Conservation (phyloP, 1,284 basidiomycete species). For the Sanghuangporus weigelae region DNA sequence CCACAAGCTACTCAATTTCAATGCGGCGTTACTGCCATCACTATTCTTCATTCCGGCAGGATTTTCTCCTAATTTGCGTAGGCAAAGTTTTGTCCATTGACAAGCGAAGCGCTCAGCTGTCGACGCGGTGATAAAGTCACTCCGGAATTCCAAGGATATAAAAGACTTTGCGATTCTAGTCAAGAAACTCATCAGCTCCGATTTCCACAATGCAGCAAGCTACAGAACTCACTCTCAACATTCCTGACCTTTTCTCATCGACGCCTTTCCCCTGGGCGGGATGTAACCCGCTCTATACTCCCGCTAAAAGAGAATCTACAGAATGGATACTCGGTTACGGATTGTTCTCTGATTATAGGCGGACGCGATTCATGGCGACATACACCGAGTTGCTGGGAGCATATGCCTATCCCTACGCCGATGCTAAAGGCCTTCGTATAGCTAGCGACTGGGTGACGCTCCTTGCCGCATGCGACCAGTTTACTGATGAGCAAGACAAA, state of each 20-base stretch:
- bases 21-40: too few relatives aligned
- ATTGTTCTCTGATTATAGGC: background rate
- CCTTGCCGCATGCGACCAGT: conserved; percentile 3
- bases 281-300: background rate
- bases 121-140: too few relatives aligned
- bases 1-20: too few relatives aligned
- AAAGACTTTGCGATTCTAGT: background rate
- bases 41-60: too few relatives aligned
- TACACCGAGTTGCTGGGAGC: background rate
- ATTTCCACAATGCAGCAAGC: background rate
- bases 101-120: too few relatives aligned
- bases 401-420: conserved; percentile 2
- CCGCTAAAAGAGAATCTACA: background rate
- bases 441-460: background rate
- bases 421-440: background rate
- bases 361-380: background rate
- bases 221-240: background rate
- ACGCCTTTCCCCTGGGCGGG: background rate
- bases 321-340: background rate
- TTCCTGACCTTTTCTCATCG: conserved; percentile 5
- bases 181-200: background rate
- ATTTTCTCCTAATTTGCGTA: too few relatives aligned
- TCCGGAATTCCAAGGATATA: background rate
- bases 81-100: too few relatives aligned
- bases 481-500: conserved; percentile 1